phyloP scores from a whole-genome alignment of 1,284 basidiomycete genomes.

The Psilocybe mexicana region DNA sequence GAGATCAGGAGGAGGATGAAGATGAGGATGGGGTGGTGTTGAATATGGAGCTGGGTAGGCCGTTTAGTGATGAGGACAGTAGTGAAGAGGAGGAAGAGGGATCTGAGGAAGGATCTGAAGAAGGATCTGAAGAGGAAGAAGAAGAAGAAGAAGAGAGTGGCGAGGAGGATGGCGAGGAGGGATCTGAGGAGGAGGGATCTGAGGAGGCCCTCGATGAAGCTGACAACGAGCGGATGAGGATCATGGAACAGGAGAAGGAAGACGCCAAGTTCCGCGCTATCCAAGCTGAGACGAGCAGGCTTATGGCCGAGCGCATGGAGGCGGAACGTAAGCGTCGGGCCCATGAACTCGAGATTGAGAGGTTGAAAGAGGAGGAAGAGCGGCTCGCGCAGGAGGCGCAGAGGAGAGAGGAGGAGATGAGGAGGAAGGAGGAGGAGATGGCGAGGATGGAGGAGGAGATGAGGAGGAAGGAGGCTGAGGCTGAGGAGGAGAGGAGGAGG shows the following conservation, averaged over 20 bases:
- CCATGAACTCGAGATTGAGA: slow-evolving; percentile 15
- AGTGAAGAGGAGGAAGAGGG: not conserved
- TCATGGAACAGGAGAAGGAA: slow-evolving; percentile 1
- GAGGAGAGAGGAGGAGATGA: slow-evolving; percentile 17
- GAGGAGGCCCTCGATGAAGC: slow-evolving; percentile 11
- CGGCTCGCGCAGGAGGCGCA: slow-evolving; percentile 19
- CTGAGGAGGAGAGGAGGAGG: slow-evolving; percentile 8
- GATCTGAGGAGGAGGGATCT: slow-evolving; percentile 10
- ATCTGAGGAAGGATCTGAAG: not conserved
- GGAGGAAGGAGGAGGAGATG: slow-evolving; percentile 18
- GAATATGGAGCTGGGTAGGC: slow-evolving; percentile 1
- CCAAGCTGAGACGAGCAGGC: slow-evolving; percentile 11
- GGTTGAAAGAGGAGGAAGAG: slow-evolving; percentile 23
- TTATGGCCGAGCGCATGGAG: slow-evolving; percentile 7
- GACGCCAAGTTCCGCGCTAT: slow-evolving; percentile 15
- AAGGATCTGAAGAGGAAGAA: not conserved
- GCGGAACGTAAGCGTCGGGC: slow-evolving; percentile 11
- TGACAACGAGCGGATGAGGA: not conserved
- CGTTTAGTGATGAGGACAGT: not conserved
- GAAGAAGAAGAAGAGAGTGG: slow-evolving; percentile 11
- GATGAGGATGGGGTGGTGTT: slow-evolving; percentile 13
- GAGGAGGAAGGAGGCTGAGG: slow-evolving; percentile 14
- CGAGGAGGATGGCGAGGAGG: slow-evolving; percentile 8
- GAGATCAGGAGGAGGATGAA: slow-evolving; percentile 7
- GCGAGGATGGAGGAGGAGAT: slow-evolving; percentile 21